Conservation (phyloP, 2,329 filamentous ascomycete genomes). For the Botryotinia globosa region DNA sequence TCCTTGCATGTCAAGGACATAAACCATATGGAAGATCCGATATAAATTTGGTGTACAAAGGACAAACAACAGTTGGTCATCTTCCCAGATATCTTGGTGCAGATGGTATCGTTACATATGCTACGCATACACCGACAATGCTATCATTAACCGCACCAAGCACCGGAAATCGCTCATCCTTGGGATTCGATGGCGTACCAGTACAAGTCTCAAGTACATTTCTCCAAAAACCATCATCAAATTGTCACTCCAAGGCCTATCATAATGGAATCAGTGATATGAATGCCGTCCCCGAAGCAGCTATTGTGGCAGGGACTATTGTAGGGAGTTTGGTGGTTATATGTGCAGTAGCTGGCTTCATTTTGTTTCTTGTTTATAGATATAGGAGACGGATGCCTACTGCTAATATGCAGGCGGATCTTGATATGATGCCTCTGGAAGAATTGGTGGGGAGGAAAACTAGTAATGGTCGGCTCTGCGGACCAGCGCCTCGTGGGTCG, state of each 20-base stretch:
- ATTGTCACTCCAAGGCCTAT: background rate
- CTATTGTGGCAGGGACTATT: background rate
- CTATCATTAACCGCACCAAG: background rate
- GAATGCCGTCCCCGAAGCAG: background rate
- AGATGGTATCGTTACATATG: constrained; percentile 24
- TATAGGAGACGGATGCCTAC: background rate
- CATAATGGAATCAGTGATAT: background rate
- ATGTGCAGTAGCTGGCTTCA: background rate
- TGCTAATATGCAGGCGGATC: constrained; percentile 21
- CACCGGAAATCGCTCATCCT: background rate
- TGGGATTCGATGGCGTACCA: background rate
- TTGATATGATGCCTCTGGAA: constrained; percentile 26
- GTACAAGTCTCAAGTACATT: background rate
- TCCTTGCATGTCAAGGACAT: constrained; percentile 22
- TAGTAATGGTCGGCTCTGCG: background rate
- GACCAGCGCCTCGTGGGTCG: background rate
- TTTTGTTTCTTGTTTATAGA: background rate
- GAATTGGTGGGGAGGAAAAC: constrained; percentile 44
- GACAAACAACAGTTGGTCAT: constrained; percentile 22
- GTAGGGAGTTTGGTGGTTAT: constrained; percentile 2
- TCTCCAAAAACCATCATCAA: background rate
- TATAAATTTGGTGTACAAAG: constrained; percentile 7
- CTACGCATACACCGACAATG: constrained; percentile 13
- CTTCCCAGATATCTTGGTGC: constrained; percentile 23
- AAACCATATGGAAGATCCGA: constrained; percentile 8